Conservation (phyloP, 345 rosid species). For the Syzygium aromaticum region DNA sequence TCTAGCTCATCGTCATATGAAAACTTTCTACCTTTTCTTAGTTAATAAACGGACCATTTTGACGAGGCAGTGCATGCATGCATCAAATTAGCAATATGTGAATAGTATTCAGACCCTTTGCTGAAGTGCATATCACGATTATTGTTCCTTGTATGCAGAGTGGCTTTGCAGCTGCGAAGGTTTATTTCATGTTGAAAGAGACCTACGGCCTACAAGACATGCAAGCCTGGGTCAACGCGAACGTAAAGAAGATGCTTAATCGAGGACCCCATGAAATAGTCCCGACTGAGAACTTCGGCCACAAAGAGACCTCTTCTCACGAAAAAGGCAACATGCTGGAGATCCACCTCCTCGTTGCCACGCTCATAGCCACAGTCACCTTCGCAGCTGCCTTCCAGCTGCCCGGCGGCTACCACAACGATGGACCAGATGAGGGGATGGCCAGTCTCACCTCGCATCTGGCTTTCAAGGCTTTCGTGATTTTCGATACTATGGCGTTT, state of each 20-base stretch:
- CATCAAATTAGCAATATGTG: neutral
- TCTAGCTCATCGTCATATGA: neutral
- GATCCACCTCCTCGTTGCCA: conserved; percentile 14
- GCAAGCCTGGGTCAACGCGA: conserved; percentile 9
- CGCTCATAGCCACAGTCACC: conserved; percentile 16
- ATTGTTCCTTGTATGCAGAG: neutral
- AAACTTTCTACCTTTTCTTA: neutral
- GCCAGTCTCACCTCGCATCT: neutral
- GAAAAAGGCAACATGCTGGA: conserved; percentile 3
- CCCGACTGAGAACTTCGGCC: neutral
- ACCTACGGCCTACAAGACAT: conserved; percentile 7
- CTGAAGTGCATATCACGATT: neutral
- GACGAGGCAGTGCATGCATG: neutral
- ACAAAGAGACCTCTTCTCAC: neutral
- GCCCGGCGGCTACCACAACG: conserved; percentile 8
- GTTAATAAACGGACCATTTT: neutral
- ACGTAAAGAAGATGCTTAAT: conserved; percentile 5
- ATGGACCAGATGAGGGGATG: neutral
- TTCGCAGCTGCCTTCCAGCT: conserved; percentile 13
- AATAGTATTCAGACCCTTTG: neutral
- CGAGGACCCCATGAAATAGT: neutral
- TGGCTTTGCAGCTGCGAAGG: conserved; percentile 17
- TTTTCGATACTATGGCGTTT: conserved; percentile 8
- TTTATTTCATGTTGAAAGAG: conserved; percentile 14
- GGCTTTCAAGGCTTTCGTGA: conserved; percentile 1